phyloP scores from a whole-genome alignment of 108 stramenopile genomes.

The Cyclotella sp. region DNA sequence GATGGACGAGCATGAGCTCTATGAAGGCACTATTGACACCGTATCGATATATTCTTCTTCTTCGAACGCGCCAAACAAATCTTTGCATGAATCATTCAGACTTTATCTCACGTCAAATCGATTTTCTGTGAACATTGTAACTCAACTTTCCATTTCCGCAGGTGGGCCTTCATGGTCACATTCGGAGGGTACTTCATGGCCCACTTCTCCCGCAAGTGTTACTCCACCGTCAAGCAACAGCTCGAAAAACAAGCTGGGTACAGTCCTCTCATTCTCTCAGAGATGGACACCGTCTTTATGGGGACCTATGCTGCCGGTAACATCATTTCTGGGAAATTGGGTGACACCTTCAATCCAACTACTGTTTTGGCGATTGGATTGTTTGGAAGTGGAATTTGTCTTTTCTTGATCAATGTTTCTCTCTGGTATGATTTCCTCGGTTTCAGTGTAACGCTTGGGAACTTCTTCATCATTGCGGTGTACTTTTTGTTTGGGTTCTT shows the following conservation, averaged over 20 bases:
- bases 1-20: no score
- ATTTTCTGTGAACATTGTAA: background rate
- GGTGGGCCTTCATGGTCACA: conserved; percentile 93
- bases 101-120: background rate
- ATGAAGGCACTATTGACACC: no score
- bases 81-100: no score
- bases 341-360: conserved; percentile 93
- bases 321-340: conserved; percentile 93
- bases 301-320: conserved; percentile 93
- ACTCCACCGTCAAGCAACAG: conserved; percentile 95
- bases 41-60: no score
- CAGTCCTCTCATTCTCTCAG: conserved; percentile 72
- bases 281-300: conserved; percentile 97
- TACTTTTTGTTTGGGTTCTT: conserved; percentile 96
- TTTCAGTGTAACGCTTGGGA: conserved; percentile 62
- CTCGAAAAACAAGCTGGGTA: conserved; percentile 81
- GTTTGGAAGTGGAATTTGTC: conserved; percentile 88
- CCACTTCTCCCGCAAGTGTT: conserved; percentile 95
- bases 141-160: conserved; percentile 19
- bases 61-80: no score
- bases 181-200: conserved; percentile 96
- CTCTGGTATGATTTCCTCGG: conserved; percentile 85
- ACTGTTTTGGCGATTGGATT: conserved; percentile 92
- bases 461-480: conserved; percentile 81
- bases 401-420: conserved; percentile 84